Base-by-base conservation (phyloP, 108 stramenopile genomes). In the Epipyxis sp. region DNA sequence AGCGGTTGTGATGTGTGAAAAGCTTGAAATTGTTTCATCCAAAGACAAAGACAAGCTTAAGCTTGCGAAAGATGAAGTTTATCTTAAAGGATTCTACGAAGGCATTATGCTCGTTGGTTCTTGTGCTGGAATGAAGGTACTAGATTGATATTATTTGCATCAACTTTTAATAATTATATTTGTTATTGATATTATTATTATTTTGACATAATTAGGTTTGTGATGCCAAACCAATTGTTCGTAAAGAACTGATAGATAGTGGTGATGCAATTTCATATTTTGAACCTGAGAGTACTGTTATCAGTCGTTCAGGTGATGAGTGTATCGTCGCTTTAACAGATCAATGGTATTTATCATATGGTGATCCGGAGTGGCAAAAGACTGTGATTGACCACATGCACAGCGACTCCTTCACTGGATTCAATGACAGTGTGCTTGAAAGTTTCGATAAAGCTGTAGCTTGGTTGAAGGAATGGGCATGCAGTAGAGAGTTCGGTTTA, bases 341-440 rank as follows among this genome's bases (percentile, higher is more conserved):
- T 89, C 98, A 99, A 87, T 99, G 98, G 98, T 99, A 97, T 78
- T 89, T 99, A 71, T 90, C 93, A 34, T 98, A 98, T 76, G 97
- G 95, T 40, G 97, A 96, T 83, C 92, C 95, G 81, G 88, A 86
- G 0, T 94, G 94, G 94, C 84, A 86, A 13, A 78, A 81, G 32
- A 88, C 85, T 35, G 96, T 98, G 42, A 82, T 84, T 79, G 84
- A 86, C 41, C 94, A 97, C 77, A 93, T 98, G 44, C 85, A 94
- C 79, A 78, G 79, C 6, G 91, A 91, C 3, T 88, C 69, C 32
- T 98, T 98, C 84, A 85, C 94, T 59, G 93, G 95, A 6, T 98
- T 94, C 84, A 90, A 91, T 71, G 74, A 87, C 40, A 82, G 80
- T 10, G 86, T 91, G 1, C 82, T 92, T 71, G 87, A 81, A 59